Percentiles rank a stretch among this genome's conserved stretches.
Conservation (phyloP, 2,329 filamentous ascomycete genomes). For the Graphiopsis chlorocephala region DNA sequence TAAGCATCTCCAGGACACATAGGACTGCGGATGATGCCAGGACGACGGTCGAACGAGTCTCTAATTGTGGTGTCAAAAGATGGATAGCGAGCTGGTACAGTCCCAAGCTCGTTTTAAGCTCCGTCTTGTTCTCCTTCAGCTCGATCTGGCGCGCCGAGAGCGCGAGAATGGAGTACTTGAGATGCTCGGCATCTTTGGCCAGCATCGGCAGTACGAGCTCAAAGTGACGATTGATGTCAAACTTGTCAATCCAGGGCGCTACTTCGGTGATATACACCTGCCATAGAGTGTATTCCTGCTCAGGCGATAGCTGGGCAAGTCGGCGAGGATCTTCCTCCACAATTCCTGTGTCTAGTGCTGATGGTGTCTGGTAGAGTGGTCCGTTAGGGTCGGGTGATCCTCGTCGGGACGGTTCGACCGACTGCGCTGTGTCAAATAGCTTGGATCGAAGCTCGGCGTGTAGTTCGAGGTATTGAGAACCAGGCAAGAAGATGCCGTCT, state of each 20-base stretch:
- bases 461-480: constrained; percentile 32
- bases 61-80: constrained; percentile 42
- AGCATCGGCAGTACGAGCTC: constrained; percentile 51
- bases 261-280: constrained; percentile 52
- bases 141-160: constrained; percentile 55
- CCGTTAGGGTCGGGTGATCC: neutral
- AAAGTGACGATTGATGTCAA: constrained; percentile 53
- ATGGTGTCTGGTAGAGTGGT: neutral
- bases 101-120: constrained; percentile 51
- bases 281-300: constrained; percentile 32
- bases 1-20: constrained; percentile 50
- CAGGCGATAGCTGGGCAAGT: constrained; percentile 28
- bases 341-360: neutral
- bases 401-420: constrained; percentile 23
- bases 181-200: constrained; percentile 44
- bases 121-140: constrained; percentile 45
- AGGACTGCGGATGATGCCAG: constrained; percentile 50
- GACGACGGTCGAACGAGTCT: constrained; percentile 45
- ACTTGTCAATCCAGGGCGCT: constrained; percentile 58
- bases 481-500: constrained; percentile 34
- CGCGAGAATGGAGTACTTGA: constrained; percentile 53
- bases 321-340: constrained; percentile 25
- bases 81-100: constrained; percentile 55
- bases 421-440: constrained; percentile 32
- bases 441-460: constrained; percentile 31